Evolutionary conservation across 2,329 filamentous ascomycete species (phyloP).

Genomic region (Aspergillus pseudonomiae): DNA sequence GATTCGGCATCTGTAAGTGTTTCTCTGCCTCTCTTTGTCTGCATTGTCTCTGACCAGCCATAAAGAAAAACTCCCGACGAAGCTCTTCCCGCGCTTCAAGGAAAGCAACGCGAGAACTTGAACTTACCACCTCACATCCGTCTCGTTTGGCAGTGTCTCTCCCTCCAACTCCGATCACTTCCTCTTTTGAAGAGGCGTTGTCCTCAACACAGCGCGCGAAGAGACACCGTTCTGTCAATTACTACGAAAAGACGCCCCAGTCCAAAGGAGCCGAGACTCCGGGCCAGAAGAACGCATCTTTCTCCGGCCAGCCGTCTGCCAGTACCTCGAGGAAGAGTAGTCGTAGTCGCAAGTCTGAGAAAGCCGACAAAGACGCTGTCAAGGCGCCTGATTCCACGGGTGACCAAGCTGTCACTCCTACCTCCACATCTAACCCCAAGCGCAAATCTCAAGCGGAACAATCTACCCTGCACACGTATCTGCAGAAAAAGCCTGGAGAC

Average conservation of each 20-base stretch:
- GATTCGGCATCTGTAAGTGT: slow-evolving; percentile 20
- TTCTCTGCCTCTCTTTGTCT: slow-evolving; percentile 5
- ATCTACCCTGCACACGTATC: slow-evolving; percentile 13
- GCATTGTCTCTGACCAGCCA: neutral
- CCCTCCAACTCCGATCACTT: slow-evolving; percentile 23
- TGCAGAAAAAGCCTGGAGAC: slow-evolving; percentile 14
- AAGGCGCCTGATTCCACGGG: slow-evolving; percentile 6
- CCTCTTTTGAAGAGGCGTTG: slow-evolving; percentile 27
- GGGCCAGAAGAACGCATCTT: slow-evolving; percentile 7
- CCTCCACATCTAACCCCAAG: slow-evolving; percentile 10
- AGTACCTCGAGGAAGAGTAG: slow-evolving; percentile 11
- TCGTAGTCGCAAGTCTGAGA: slow-evolving; percentile 13
- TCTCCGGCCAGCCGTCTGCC: slow-evolving; percentile 11
- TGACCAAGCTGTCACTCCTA: slow-evolving; percentile 9
- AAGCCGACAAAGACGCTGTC: slow-evolving; percentile 12
- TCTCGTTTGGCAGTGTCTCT: slow-evolving; percentile 27
- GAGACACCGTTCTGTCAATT: slow-evolving; percentile 19
- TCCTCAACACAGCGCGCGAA: slow-evolving; percentile 25
- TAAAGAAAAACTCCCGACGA: slow-evolving; percentile 18
- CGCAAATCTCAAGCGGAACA: slow-evolving; percentile 11
- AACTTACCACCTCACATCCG: slow-evolving; percentile 14
- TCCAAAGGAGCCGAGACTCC: slow-evolving; percentile 16
- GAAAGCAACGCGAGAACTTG: slow-evolving; percentile 21
- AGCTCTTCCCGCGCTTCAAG: slow-evolving; percentile 26
- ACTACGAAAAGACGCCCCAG: slow-evolving; percentile 16